Evolutionary conservation across 23 red algal species (phyloP).

Genomic region (Agarophyton chilense): DNA sequence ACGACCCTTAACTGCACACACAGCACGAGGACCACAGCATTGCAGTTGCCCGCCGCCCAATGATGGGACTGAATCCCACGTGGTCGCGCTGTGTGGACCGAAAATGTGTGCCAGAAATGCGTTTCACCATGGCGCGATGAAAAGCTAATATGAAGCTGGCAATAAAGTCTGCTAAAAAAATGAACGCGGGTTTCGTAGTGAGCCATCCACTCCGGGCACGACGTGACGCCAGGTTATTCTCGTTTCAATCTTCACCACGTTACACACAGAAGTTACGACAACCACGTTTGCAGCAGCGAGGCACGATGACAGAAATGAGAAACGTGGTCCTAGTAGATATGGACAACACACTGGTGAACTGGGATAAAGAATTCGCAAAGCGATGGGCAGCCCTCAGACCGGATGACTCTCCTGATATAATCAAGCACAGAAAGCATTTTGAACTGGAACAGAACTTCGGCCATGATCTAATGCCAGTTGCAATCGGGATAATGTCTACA

Average conservation of each 20-base stretch:
- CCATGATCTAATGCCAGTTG: conserved; percentile 38
- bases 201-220: not conserved
- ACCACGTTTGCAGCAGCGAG: not conserved
- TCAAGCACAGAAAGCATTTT: conserved; percentile 83
- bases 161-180: too few species aligned
- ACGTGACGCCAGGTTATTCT: not conserved
- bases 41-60: not conserved
- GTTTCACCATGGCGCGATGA: not conserved
- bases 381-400: conserved; percentile 74
- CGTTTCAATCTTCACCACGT: not conserved
- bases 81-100: conserved; percentile 19
- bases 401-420: conserved; percentile 38
- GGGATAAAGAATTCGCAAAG: conserved; percentile 86
- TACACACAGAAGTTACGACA: not conserved
- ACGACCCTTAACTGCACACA: too few species aligned
- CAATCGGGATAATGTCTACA: conserved; percentile 69
- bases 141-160: too few species aligned
- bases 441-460: conserved; percentile 93
- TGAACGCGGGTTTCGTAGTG: not conserved
- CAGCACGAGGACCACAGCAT: too few species aligned
- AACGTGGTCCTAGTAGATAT: conserved; percentile 85
- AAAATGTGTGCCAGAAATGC: not conserved
- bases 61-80: not conserved
- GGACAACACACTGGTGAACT: conserved; percentile 96
- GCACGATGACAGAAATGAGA: conserved; percentile 6